Evolutionary conservation across 1,284 basidiomycete species (phyloP), one percentile per base, ranked within the genome.

Genomic region (Ganoderma sinense): DNA sequence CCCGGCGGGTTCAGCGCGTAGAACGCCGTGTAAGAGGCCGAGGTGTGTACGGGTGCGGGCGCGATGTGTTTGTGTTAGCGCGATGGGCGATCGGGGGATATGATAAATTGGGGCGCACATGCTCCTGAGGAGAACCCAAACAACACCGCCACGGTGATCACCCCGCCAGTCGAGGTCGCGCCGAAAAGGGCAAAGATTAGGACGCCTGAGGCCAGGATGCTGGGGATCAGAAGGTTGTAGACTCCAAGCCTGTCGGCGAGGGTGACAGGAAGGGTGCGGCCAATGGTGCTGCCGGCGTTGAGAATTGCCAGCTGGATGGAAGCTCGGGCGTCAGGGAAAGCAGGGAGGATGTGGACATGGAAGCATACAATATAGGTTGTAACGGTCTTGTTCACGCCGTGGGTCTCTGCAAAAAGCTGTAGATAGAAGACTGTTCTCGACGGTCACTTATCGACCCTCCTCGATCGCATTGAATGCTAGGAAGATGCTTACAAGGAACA

Each of bases 81-180:
- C 45, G 16, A 62, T 64, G 13, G 60, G 7, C 60, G 33, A 48
- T 41, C 39, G 39, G 39, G 23, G 1, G 18, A 23, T n/a, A 23
- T 41, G 59, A 61, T 61, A 39, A 61, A 40, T 16, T 41, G 23
- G 20, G 23, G 81, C 84, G 71, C 66, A 87, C 86, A 86, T 59
- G 84, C 82, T 10, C 86, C 83, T 23, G 84, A 85, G 71, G 82
- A 84, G 77, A 87, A 87, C 4, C 87, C 86, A 72, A 87, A 88
- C 33, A 87, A 76, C 8, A 84, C 64, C 0, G 78, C 84, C 73
- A 88, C 84, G 53, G 81, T 64, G 20, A 84, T 76, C 43, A 86
- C 76, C 23, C 82, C 81, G 1, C 81, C 75, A 36, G 82, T 79
- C 61, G 66, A 80, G 43, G 80, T 78, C 61, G 86, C 78, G 2